Base-by-base conservation (phyloP, 2,329 filamentous ascomycete species). In the Penicillium expansum region DNA sequence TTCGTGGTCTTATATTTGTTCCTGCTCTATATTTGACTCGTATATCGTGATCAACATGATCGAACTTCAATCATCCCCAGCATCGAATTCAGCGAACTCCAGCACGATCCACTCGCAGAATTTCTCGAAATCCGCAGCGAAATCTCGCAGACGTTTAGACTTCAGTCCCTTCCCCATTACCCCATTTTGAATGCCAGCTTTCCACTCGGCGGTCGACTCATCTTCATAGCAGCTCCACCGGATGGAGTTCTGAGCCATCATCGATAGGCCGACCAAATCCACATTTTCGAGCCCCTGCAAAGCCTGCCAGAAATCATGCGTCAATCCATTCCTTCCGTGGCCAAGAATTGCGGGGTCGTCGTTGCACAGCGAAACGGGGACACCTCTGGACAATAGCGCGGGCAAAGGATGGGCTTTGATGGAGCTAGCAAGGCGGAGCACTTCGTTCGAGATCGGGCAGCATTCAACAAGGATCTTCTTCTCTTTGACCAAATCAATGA, bases 241-340 rank as follows among this genome's bases (percentile, higher is more conserved):
- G 43, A 97, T 86, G 63, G 91, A 95, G 70, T 96, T 97, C 80
- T 97, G 92, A 0, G 92, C 93, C 65, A 99, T 80, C 56, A 87
- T 89, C 0, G 89, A 93, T 51, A 97, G 76, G 0, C 92, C 93
- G 11, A 90, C 91, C 2, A 97, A 80, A 0, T 92, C 94, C 14
- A 97, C 83, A 69, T 95, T 96, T 57, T 96, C 88, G 85, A 92
- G 94, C 0, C 90, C 92, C 74, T 96, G 92, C 20, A 97, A 78
- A 1, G 90, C 89, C 74, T 96, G 91, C 91, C 91, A 97, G 74
- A 96, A 96, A 75, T 97, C 92, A 74, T 96, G 90, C 1, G 89
- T 93, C 82, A 94, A 87, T 37, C 91, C 91, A 27, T 86, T 88
- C 7, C 83, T 85, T 56, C 90, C 90, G 67, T 96, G 90, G 9